phyloP scores from a whole-genome alignment of 345 rosid species.

The Hypericum perforatum region DNA sequence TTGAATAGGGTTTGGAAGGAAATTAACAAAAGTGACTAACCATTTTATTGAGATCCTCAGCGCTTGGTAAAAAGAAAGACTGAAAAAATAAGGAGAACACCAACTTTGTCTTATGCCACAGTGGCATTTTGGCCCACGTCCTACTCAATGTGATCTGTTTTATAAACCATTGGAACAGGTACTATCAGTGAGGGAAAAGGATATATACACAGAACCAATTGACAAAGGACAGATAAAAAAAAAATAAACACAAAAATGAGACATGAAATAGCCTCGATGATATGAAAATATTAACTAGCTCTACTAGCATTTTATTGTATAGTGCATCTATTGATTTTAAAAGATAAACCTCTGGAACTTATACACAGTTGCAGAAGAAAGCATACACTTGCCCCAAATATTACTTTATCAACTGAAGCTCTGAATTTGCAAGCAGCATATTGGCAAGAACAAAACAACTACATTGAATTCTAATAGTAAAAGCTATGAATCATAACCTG shows the following conservation, averaged over 20 bases:
- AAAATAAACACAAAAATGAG: too few species aligned
- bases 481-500: conserved; percentile 33
- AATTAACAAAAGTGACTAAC: conserved; percentile 20
- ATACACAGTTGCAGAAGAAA: too few species aligned
- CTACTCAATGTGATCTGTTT: conserved; percentile 66
- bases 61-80: conserved; percentile 69
- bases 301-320: too few species aligned
- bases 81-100: conserved; percentile 56
- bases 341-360: too few species aligned
- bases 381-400: neutral
- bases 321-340: too few species aligned
- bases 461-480: neutral
- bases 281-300: too few species aligned
- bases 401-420: neutral
- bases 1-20: too few species aligned
- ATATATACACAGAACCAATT: too few species aligned
- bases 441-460: neutral
- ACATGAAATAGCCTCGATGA: too few species aligned
- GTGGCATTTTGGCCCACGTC: conserved; percentile 84
- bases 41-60: conserved; percentile 76
- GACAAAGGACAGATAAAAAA: too few species aligned
- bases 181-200: too few species aligned
- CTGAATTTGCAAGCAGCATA: neutral
- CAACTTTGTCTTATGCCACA: conserved; percentile 76
- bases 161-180: conserved; percentile 1